Percentiles rank a stretch among this genome's conserved stretches.
phyloP scores from a whole-genome alignment of 495 filamentous ascomycete genomes.

The Neurospora hispaniola region DNA sequence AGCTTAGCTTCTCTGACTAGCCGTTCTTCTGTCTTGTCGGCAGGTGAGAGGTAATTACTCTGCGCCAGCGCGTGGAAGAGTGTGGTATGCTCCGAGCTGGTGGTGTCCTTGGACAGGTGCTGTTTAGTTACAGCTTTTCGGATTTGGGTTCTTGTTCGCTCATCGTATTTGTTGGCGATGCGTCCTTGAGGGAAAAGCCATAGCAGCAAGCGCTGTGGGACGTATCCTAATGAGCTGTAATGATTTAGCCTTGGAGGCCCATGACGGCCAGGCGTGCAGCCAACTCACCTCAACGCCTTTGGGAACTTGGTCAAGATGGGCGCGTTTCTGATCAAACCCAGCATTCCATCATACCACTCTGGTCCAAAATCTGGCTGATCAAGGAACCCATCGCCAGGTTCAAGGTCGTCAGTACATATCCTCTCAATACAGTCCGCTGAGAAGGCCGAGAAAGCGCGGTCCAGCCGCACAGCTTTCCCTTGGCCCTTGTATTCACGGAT shows the following conservation, averaged over 20 bases:
- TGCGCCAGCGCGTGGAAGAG: conserved; percentile 19
- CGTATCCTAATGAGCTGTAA: neutral
- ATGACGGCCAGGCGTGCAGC: neutral
- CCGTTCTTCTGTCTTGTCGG: conserved; percentile 17
- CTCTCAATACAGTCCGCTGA: conserved; percentile 3
- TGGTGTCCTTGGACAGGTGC: neutral
- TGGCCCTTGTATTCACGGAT: conserved; percentile 3
- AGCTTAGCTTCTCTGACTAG: conserved; percentile 19
- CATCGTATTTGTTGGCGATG: neutral
- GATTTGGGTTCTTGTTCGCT: conserved; percentile 5
- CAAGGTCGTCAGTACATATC: conserved; percentile 3
- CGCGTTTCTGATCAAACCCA: conserved; percentile 3
- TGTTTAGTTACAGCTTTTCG: neutral
- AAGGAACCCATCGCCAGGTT: conserved; percentile 3
- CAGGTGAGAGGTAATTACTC: conserved; percentile 21
- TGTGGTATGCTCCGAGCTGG: neutral
- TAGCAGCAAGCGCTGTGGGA: conserved; percentile 3
- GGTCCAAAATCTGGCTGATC: conserved; percentile 3
- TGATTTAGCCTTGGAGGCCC: neutral
- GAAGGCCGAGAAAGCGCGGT: conserved; percentile 19
- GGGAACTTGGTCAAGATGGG: conserved; percentile 15
- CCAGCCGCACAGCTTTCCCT: conserved; percentile 12
- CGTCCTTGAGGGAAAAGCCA: conserved; percentile 11
- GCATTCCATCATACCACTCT: conserved; percentile 9
- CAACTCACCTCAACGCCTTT: conserved; percentile 6